These are phyloP conservation scores for Xylaria multiplex DNA, from an alignment of 2,329 filamentous ascomycete genomes.

Conservation along the genomic window DNA sequence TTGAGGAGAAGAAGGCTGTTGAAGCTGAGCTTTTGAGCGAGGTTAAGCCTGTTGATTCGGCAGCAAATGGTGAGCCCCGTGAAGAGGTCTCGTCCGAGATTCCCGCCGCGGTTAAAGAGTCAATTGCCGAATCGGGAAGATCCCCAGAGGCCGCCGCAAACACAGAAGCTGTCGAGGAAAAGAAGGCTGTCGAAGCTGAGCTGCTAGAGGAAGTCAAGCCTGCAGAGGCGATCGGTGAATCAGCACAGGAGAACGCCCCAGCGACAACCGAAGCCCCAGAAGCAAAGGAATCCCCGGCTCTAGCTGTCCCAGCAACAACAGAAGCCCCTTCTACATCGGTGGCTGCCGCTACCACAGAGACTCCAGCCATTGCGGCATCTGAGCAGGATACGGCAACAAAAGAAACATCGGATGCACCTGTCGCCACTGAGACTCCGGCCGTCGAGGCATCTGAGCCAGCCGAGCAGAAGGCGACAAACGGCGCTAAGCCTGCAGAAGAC, in stretches of 20 bases:
- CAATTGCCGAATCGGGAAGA: slow-evolving; percentile 65
- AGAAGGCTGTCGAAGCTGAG: slow-evolving; percentile 78
- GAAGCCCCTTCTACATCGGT: slow-evolving; percentile 28
- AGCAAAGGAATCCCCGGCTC: slow-evolving; percentile 24
- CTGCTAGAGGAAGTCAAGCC: slow-evolving; percentile 64
- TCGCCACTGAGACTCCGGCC: slow-evolving; percentile 24
- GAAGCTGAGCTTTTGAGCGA: slow-evolving; percentile 78
- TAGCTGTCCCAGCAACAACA: slow-evolving; percentile 33
- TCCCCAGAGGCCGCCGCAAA: slow-evolving; percentile 78
- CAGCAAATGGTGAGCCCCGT: slow-evolving; percentile 50
- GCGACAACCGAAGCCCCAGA: slow-evolving; percentile 35
- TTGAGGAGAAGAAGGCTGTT: slow-evolving; percentile 78
- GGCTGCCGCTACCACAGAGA: slow-evolving; percentile 32
- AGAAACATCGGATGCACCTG: slow-evolving; percentile 8
- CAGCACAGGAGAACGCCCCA: slow-evolving; percentile 36
- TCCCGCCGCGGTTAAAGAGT: slow-evolving; percentile 66
- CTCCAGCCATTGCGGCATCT: slow-evolving; percentile 24
- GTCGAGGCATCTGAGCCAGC: slow-evolving; percentile 20
- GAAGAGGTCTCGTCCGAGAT: slow-evolving; percentile 62
- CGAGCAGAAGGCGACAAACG: slow-evolving; percentile 39
- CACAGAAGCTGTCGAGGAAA: slow-evolving; percentile 75
- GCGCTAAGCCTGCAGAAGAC: slow-evolving; percentile 39
- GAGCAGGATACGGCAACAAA: slow-evolving; percentile 2
- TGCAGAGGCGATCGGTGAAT: slow-evolving; percentile 47
- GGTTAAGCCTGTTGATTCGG: slow-evolving; percentile 58